Evolutionary conservation across 78 protist genomes (phyloP).

Genomic region (Pelomyxa schiedti): DNA sequence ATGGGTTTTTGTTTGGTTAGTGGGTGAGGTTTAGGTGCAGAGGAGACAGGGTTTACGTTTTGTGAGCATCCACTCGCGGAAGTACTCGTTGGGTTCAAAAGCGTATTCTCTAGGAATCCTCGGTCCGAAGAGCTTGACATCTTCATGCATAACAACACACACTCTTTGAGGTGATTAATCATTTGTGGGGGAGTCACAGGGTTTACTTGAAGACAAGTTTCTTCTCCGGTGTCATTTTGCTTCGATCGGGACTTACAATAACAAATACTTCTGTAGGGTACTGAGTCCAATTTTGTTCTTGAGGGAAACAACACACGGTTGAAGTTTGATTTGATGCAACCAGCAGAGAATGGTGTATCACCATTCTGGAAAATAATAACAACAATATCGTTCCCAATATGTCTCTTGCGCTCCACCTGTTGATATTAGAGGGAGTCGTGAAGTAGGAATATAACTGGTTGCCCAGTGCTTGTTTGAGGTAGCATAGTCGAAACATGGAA

Average conservation of each 20-base stretch:
- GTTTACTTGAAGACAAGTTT: too few relatives aligned
- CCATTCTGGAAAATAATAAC: slow-evolving; percentile 53
- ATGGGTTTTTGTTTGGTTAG: background rate
- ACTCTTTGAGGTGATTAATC: background rate
- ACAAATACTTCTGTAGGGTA: background rate
- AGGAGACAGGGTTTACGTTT: background rate
- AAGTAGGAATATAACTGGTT: slow-evolving; percentile 11
- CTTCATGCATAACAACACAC: background rate
- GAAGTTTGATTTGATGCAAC: background rate
- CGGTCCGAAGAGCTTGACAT: background rate
- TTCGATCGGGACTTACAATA: background rate
- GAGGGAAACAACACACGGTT: background rate
- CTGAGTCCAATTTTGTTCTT: background rate
- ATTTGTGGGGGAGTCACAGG: too few relatives aligned
- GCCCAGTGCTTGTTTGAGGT: background rate
- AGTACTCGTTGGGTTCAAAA: background rate
- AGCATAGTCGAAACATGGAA: slow-evolving; percentile 55
- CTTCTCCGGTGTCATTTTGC: too few relatives aligned
- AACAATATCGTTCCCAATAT: slow-evolving; percentile 63
- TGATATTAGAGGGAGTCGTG: slow-evolving; percentile 19
- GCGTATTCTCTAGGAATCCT: background rate
- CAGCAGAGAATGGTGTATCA: background rate
- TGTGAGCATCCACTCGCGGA: background rate
- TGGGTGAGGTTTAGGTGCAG: too few relatives aligned
- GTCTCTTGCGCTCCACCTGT: slow-evolving; percentile 57